phyloP scores from a whole-genome alignment of 331 rosid species.

The Rhamnella rubrinervis region DNA sequence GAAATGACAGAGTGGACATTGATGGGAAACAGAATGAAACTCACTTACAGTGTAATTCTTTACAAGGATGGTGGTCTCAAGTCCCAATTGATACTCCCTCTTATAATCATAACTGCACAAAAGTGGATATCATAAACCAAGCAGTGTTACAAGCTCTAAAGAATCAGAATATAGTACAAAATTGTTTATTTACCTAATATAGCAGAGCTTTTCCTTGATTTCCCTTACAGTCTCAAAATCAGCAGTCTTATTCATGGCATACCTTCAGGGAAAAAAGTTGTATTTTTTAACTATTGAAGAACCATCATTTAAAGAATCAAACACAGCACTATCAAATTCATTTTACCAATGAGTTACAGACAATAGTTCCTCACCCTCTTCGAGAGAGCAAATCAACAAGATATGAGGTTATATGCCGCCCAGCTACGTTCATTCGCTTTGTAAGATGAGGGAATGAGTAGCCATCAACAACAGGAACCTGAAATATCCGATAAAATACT shows the following conservation, averaged over 20 bases:
- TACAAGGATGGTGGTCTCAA: constrained; percentile 97
- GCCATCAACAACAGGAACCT: constrained; percentile 99
- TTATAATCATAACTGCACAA: constrained; percentile 87
- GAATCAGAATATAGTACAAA: constrained; percentile 16
- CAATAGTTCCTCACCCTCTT: constrained; percentile 71
- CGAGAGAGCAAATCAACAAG: constrained; percentile 97
- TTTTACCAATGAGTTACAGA: constrained; percentile 19
- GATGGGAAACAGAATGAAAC: constrained; percentile 15
- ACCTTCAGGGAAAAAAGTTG: constrained; percentile 55
- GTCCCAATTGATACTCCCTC: constrained; percentile 98
- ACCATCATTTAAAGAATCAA: constrained; percentile 12
- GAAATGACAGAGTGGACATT: constrained; percentile 15
- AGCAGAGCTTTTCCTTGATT: constrained; percentile 97
- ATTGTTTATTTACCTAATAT: constrained; percentile 61
- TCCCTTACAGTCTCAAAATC: constrained; percentile 99
- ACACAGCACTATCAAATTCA: constrained; percentile 10
- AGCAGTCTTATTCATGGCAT: constrained; percentile 83
- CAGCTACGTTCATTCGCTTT: constrained; percentile 98
- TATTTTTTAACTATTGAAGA: constrained; percentile 25
- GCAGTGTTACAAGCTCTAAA: constrained; percentile 12
- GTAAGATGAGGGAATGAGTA: constrained; percentile 98
- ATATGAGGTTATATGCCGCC: constrained; percentile 95
- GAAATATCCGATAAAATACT: constrained; percentile 23
- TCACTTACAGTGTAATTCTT: constrained; percentile 86
- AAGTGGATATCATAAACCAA: constrained; percentile 25